Base-by-base conservation (phyloP, 2,329 filamentous ascomycete genomes). In the Magnaporthiopsis incrustans region DNA sequence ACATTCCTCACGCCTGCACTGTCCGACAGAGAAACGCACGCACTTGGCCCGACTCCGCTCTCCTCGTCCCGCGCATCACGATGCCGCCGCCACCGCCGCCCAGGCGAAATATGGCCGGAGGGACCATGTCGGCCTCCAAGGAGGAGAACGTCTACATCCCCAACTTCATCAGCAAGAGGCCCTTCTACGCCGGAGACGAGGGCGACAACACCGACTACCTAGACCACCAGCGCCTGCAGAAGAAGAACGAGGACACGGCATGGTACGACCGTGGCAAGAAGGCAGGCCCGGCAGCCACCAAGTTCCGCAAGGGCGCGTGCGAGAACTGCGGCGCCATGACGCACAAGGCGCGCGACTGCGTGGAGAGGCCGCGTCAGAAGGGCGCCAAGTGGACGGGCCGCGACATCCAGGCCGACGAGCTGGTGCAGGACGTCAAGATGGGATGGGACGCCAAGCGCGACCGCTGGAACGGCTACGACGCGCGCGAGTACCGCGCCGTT, bases 131-230 rank as follows among this genome's bases (percentile, higher is more conserved):
- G 57, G 57, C 56, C 33, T 57, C 60, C 64, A 96, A 96, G 75
- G 92, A 96, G 76, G 92, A 95, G 77, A 99, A 99, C 83, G 88
- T 97, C 76, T 99, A 99, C 82, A 99, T 99, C 72, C 95, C 95
- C 7, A 88, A 91, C 63, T 99, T 97, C 82, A 99, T 99, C 79
- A 93, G 92, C 71, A 97, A 97, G 76, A 93, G 96, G 70, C 95
- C 95, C 5, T 99, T 99, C 78, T 99, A 98, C 77, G 88, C 96
- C 64, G 87, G 85, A 71, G 87, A 90, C 70, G 91, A 92, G 73
- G 88, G 38, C 63, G 89, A 68, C 86, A 89, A 66, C 84, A 89
- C 66, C 84, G 70, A 98, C 72, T 99, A 98, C 75, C 90, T 99
- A 68, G 92, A 96, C 77, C 95, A 99, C 85, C 95, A 99, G 73